These are phyloP conservation scores for Suillus sp. DNA, from an alignment of 768 basidiomycete species.

Conservation along the genomic window DNA sequence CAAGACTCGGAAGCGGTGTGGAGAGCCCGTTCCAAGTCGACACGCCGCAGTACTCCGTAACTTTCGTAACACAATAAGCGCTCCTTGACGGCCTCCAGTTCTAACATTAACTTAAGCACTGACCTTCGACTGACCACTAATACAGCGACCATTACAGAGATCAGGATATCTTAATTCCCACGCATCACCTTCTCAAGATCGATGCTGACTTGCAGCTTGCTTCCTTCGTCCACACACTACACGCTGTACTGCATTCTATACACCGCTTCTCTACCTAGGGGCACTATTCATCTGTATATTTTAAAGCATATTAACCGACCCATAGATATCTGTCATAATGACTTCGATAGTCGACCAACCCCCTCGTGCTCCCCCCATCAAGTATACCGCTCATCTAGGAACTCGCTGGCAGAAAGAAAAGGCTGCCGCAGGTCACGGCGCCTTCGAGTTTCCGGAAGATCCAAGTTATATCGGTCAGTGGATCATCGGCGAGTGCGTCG, in stretches of 20 bases:
- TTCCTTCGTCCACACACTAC: slow-evolving; percentile 11
- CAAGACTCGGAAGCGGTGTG: neutral
- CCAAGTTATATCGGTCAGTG: slow-evolving; percentile 88
- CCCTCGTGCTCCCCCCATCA: slow-evolving; percentile 70
- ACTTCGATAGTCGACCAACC: slow-evolving; percentile 49
- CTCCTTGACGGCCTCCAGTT: neutral
- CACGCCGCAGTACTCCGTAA: slow-evolving; percentile 1
- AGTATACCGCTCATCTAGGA: slow-evolving; percentile 68
- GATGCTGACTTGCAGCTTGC: neutral
- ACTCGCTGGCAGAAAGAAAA: slow-evolving; percentile 90
- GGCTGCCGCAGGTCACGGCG: slow-evolving; percentile 71
- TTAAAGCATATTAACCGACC: slow-evolving; percentile 8
- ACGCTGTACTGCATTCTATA: neutral
- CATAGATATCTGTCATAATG: slow-evolving; percentile 22
- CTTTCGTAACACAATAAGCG: neutral
- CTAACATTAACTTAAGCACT: slow-evolving; percentile 2
- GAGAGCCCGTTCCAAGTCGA: slow-evolving; percentile 7
- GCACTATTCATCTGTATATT: slow-evolving; percentile 20
- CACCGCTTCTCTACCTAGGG: neutral
- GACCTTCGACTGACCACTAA: neutral
- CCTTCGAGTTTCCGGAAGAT: slow-evolving; percentile 83
- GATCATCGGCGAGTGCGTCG: slow-evolving; percentile 92
- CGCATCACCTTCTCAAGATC: slow-evolving; percentile 2
- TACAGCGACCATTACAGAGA: neutral
- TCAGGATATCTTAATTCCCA: neutral